These are phyloP conservation scores for Ascosphaera aggregata DNA, from an alignment of 2,329 filamentous ascomycete genomes.

Conservation along the genomic window DNA sequence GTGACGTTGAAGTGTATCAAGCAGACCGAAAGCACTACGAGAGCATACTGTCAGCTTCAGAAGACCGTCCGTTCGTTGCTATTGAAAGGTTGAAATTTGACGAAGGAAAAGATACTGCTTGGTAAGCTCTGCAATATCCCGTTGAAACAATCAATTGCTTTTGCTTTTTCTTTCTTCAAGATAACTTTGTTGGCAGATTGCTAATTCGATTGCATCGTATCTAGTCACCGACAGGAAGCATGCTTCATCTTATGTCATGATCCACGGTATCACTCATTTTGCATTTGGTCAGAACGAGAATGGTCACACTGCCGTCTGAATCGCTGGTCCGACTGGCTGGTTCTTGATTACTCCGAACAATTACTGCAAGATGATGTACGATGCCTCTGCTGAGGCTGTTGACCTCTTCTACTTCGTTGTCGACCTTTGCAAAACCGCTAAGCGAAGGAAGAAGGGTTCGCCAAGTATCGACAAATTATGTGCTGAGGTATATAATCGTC, in stretches of 20 bases:
- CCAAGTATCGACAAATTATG: constrained; percentile 13
- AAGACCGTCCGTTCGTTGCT: constrained; percentile 30
- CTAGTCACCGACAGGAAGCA: constrained; percentile 16
- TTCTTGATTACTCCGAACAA: constrained; percentile 31
- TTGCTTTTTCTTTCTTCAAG: neutral
- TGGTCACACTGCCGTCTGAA: constrained; percentile 34
- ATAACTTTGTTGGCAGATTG: neutral
- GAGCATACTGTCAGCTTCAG: constrained; percentile 31
- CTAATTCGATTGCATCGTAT: constrained; percentile 2
- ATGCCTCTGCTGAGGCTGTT: constrained; percentile 34
- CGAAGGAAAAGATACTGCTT: constrained; percentile 20
- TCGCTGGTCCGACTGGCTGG: constrained; percentile 38
- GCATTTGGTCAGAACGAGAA: constrained; percentile 29
- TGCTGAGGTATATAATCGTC: constrained; percentile 16
- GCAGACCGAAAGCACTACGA: constrained; percentile 26
- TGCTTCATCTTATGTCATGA: constrained; percentile 21
- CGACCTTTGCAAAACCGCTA: too few relatives aligned
- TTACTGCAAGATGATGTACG: constrained; percentile 28
- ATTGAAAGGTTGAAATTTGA: constrained; percentile 26
- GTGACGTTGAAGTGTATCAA: constrained; percentile 28
- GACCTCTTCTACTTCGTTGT: constrained; percentile 37
- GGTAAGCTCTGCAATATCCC: constrained; percentile 11
- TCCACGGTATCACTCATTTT: constrained; percentile 25
- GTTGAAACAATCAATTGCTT: neutral
- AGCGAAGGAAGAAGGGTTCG: constrained; percentile 21